A percentile compares a stretch with the other conserved stretches of the same genome.
phyloP scores from a whole-genome alignment of 192 early-diverging fungal genomes.

The Irineochytrium annulatum region DNA sequence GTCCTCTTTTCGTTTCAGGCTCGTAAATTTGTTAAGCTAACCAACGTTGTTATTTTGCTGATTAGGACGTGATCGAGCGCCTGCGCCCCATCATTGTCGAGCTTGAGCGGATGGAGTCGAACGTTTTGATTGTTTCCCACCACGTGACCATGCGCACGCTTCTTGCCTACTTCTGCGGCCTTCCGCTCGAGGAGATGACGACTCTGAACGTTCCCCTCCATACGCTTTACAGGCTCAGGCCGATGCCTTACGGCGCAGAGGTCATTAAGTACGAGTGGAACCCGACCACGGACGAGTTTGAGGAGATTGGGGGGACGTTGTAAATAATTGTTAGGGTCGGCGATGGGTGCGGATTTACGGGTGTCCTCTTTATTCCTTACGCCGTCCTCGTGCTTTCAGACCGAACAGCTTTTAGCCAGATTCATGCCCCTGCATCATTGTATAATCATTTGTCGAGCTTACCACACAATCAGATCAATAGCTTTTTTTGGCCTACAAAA shows the following conservation, averaged over 20 bases:
- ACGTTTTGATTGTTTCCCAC: slow-evolving; percentile 87
- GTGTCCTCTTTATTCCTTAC: no score
- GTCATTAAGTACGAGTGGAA: slow-evolving; percentile 38
- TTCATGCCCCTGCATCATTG: no score
- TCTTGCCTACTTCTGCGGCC: slow-evolving; percentile 84
- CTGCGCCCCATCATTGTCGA: slow-evolving; percentile 92
- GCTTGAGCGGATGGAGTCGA: slow-evolving; percentile 86
- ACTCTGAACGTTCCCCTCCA: slow-evolving; percentile 76
- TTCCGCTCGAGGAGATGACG: slow-evolving; percentile 76
- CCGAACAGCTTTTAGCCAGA: no score
- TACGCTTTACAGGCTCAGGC: slow-evolving; percentile 73
- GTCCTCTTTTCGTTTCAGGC: neutral
- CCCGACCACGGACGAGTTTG: slow-evolving; percentile 24
- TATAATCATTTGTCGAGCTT: no score
- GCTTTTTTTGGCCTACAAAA: no score
- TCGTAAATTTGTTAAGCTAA: slow-evolving; percentile 2
- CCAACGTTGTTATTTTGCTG: neutral
- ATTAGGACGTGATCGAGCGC: slow-evolving; percentile 84
- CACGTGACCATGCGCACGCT: slow-evolving; percentile 87
- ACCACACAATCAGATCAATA: no score
- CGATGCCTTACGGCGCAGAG: slow-evolving; percentile 78
- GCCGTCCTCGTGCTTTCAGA: no score
- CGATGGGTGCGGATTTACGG: no score
- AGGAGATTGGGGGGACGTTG: slow-evolving; percentile 12
- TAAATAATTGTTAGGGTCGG: no score